phyloP scores from a whole-genome alignment of 352 stramenopile species.

The Pythium rhizo-oryzae region DNA sequence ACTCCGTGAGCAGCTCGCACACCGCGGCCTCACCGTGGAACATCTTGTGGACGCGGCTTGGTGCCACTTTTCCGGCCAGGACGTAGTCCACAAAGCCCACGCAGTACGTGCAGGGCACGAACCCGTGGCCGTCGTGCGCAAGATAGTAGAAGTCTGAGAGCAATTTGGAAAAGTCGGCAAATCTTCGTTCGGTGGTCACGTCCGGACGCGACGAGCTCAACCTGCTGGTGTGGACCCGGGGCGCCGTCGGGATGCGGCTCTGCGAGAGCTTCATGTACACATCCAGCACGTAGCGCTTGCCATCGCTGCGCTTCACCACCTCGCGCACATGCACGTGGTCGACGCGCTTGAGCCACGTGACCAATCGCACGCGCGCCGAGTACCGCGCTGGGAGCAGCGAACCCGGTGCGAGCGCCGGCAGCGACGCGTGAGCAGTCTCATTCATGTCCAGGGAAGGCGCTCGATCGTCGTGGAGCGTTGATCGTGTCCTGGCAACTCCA shows the following conservation, averaged over 20 bases:
- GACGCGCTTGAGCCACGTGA: constrained; percentile 27
- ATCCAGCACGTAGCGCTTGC: constrained; percentile 52
- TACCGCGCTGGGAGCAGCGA: constrained; percentile 17
- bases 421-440: neutral
- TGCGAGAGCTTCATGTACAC: constrained; percentile 50
- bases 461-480: neutral
- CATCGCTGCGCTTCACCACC: constrained; percentile 10
- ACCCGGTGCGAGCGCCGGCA: constrained; percentile 4
- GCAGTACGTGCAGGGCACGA: constrained; percentile 22
- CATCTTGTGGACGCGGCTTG: constrained; percentile 12
- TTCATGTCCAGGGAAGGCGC: neutral
- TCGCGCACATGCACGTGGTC: constrained; percentile 15
- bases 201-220: constrained; percentile 28
- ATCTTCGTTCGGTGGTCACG: constrained; percentile 48
- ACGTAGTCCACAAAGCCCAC: constrained; percentile 14
- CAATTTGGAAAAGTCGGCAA: constrained; percentile 59
- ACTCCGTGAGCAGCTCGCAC: constrained; percentile 15
- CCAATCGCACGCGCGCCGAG: constrained; percentile 5
- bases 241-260: constrained; percentile 39
- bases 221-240: neutral
- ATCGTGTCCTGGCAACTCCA: neutral
- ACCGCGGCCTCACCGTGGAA: constrained; percentile 9
- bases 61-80: constrained; percentile 3
- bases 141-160: constrained; percentile 26
- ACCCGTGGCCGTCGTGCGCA: constrained; percentile 14